Conservation (phyloP, 2,329 filamentous ascomycete species). For the Aspergillus quadricinctus region DNA sequence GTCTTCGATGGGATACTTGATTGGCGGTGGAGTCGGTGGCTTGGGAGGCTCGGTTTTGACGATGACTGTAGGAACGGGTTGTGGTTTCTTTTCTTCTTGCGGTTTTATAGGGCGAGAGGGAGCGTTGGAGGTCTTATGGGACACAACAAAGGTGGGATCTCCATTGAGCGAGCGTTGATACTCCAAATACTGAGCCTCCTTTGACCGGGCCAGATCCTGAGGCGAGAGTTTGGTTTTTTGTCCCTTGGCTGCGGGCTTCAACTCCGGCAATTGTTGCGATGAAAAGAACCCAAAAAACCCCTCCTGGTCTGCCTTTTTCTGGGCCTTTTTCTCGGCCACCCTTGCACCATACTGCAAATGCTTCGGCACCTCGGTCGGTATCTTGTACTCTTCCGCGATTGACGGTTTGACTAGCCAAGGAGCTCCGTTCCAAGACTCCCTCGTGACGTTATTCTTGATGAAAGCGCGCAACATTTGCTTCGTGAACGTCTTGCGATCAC, state of each 20-base stretch:
- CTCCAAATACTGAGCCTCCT: constrained; percentile 46
- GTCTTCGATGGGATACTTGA: constrained; percentile 96
- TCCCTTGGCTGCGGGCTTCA: constrained; percentile 69
- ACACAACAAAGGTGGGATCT: constrained; percentile 39
- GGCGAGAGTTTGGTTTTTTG: constrained; percentile 55
- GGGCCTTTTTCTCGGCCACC: constrained; percentile 69
- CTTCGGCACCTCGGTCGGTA: constrained; percentile 79
- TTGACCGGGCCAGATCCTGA: constrained; percentile 44
- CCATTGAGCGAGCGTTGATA: constrained; percentile 45
- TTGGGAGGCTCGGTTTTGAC: constrained; percentile 48
- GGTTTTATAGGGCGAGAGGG: constrained; percentile 28
- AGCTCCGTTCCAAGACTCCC: constrained; percentile 92
- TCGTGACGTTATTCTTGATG: constrained; percentile 87
- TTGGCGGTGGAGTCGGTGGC: constrained; percentile 65
- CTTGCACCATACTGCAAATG: constrained; percentile 79
- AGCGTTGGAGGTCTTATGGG: constrained; percentile 23
- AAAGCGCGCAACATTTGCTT: constrained; percentile 92
- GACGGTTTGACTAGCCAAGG: constrained; percentile 91
- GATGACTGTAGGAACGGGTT: constrained; percentile 33
- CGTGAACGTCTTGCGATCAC: constrained; percentile 88
- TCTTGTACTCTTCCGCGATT: constrained; percentile 77
- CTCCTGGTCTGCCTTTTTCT: constrained; percentile 54
- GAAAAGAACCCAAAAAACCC: constrained; percentile 50
- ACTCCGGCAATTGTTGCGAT: constrained; percentile 60
- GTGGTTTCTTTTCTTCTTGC: constrained; percentile 32